These are phyloP conservation scores for Helenozyma baotianmanensis DNA, from an alignment of 805 yeast species.

Conservation along the genomic window DNA sequence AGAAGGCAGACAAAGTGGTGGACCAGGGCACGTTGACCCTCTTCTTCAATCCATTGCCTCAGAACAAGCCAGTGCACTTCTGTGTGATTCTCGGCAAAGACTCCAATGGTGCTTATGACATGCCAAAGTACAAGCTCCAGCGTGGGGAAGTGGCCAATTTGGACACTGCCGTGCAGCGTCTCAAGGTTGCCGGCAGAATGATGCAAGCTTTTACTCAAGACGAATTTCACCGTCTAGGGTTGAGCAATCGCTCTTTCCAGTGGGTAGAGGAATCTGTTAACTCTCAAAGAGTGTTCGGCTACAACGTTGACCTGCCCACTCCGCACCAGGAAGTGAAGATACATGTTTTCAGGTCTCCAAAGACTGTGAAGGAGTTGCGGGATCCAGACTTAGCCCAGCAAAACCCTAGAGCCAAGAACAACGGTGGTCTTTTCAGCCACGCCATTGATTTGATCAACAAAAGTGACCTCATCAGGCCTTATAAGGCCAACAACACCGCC, in stretches of 20 bases:
- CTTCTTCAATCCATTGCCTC: slow-evolving; percentile 43
- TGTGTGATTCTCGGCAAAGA: slow-evolving; percentile 75
- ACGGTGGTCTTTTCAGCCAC: slow-evolving; percentile 73
- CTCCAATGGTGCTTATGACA: slow-evolving; percentile 65
- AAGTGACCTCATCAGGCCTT: slow-evolving; percentile 41
- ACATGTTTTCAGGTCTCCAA: slow-evolving; percentile 68
- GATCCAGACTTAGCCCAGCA: slow-evolving; percentile 86
- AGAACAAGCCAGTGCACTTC: slow-evolving; percentile 75
- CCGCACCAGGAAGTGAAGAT: slow-evolving; percentile 61
- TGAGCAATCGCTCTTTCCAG: slow-evolving; percentile 73
- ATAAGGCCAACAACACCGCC: slow-evolving; percentile 32
- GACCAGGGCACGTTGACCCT: slow-evolving; percentile 24
- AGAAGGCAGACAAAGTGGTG: slow-evolving; percentile 10
- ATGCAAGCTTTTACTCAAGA: slow-evolving; percentile 92
- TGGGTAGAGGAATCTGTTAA: slow-evolving; percentile 53
- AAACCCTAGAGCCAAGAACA: slow-evolving; percentile 61
- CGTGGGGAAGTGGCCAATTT: slow-evolving; percentile 61
- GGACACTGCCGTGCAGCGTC: slow-evolving; percentile 64
- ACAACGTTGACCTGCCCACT: slow-evolving; percentile 46
- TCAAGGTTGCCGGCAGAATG: slow-evolving; percentile 78
- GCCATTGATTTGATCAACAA: slow-evolving; percentile 67
- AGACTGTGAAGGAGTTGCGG: slow-evolving; percentile 65
- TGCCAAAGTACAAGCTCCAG: slow-evolving; percentile 47
- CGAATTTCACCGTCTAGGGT: slow-evolving; percentile 75
- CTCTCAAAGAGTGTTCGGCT: slow-evolving; percentile 31